These are phyloP conservation scores for Suillus alpinus DNA, from an alignment of 768 basidiomycete genomes.

Conservation along the genomic window DNA sequence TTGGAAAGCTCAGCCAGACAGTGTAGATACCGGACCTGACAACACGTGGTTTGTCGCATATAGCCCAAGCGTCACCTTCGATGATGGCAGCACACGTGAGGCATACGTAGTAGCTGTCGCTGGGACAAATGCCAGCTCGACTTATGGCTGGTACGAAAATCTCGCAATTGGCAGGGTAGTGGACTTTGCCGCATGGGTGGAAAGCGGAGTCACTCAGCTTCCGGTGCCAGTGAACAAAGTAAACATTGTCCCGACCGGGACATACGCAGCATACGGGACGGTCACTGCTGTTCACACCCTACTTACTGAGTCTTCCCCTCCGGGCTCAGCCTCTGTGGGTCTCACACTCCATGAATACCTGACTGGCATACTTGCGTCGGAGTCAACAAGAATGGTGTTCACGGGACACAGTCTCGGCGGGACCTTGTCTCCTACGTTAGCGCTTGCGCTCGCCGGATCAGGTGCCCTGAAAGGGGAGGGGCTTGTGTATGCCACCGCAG, in stretches of 20 bases:
- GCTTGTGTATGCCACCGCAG: constrained; percentile 11
- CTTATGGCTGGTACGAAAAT: constrained; percentile 6
- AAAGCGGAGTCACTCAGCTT: neutral
- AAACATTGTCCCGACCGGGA: neutral
- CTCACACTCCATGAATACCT: constrained; percentile 12
- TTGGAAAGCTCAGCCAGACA: constrained; percentile 12
- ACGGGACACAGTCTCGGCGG: constrained; percentile 15
- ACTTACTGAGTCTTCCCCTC: constrained; percentile 2
- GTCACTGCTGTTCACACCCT: constrained; percentile 1
- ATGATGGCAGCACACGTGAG: constrained; percentile 10
- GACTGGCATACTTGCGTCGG: neutral
- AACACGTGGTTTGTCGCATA: constrained; percentile 17
- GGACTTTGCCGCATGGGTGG: constrained; percentile 12
- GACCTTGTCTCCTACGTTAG: constrained; percentile 11
- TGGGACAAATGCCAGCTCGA: constrained; percentile 2
- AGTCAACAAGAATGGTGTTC: neutral
- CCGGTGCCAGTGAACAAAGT: neutral
- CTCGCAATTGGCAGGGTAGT: constrained; percentile 8
- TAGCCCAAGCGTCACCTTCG: constrained; percentile 6
- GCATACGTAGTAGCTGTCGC: constrained; percentile 15
- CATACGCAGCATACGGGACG: constrained; percentile 6
- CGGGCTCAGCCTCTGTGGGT: neutral
- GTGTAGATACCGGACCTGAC: constrained; percentile 4
- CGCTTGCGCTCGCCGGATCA: constrained; percentile 9
- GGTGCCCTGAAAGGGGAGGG: neutral